Percentiles rank a stretch among this genome's conserved stretches.
These are phyloP conservation scores for Claviceps sp. DNA, from an alignment of 2,329 filamentous ascomycete genomes.

Conservation along the genomic window DNA sequence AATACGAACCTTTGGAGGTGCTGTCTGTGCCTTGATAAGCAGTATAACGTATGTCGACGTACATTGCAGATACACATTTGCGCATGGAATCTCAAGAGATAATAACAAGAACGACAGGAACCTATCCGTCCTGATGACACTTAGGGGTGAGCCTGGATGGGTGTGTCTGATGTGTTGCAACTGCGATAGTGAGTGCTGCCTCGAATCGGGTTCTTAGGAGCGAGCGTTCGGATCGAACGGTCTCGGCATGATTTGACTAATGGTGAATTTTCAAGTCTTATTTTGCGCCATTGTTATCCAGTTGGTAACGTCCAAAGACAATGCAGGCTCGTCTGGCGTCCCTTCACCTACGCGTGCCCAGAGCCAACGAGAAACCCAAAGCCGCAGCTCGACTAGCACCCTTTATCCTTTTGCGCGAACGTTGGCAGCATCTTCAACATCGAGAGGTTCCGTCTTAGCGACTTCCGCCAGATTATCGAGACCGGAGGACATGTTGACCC, in stretches of 20 bases:
- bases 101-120: constrained; percentile 27
- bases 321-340: constrained; percentile 19
- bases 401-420: constrained; percentile 1
- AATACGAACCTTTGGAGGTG: constrained; percentile 45
- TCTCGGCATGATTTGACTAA: neutral
- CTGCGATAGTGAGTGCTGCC: constrained; percentile 37
- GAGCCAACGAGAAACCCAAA: constrained; percentile 7
- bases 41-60: constrained; percentile 36
- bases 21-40: constrained; percentile 40
- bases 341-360: constrained; percentile 5
- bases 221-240: neutral
- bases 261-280: constrained; percentile 28
- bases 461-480: neutral
- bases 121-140: constrained; percentile 41
- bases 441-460: neutral
- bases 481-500: neutral
- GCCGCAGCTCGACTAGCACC: constrained; percentile 1
- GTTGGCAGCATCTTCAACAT: neutral
- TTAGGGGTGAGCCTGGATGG: constrained; percentile 50
- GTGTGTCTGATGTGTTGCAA: constrained; percentile 54
- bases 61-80: no score
- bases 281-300: constrained; percentile 49
- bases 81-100: neutral
- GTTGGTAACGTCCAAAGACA: constrained; percentile 41
- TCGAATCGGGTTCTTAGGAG: no score